phyloP scores from a whole-genome alignment of 345 rosid species.

The Rhodamnia argentea region DNA sequence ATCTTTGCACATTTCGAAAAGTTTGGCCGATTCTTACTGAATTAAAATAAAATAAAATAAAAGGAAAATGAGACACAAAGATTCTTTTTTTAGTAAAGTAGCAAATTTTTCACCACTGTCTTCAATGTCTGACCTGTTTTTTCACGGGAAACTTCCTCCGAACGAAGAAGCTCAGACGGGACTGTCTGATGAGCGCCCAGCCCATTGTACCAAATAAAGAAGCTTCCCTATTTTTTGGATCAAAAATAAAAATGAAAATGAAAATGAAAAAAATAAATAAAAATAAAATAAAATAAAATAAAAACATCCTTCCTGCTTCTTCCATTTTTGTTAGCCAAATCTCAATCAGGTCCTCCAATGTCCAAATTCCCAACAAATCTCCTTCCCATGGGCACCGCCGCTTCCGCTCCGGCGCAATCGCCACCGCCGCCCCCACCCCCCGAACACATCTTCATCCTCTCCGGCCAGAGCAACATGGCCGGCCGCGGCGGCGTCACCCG shows the following conservation, averaged over 20 bases:
- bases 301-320: neutral
- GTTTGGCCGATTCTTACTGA: neutral
- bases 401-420: neutral
- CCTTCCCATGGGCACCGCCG: neutral
- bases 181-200: too few species aligned
- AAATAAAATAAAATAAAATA: neutral
- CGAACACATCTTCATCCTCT: slow-evolving; percentile 62
- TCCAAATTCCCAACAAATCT: neutral
- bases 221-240: neutral
- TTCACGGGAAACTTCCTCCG: neutral
- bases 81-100: neutral
- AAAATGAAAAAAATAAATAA: neutral
- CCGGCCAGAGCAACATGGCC: slow-evolving; percentile 96
- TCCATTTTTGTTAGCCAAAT: neutral
- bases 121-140: neutral
- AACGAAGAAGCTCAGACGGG: neutral
- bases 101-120: neutral
- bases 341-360: neutral
- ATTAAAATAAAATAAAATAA: too few species aligned
- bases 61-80: neutral
- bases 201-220: neutral
- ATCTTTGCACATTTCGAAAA: neutral
- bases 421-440: neutral
- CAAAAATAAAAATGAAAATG: neutral
- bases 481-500: slow-evolving; percentile 77